These are phyloP conservation scores for Martiniozyma abietophila DNA, from an alignment of 805 yeast species.

Conservation along the genomic window DNA sequence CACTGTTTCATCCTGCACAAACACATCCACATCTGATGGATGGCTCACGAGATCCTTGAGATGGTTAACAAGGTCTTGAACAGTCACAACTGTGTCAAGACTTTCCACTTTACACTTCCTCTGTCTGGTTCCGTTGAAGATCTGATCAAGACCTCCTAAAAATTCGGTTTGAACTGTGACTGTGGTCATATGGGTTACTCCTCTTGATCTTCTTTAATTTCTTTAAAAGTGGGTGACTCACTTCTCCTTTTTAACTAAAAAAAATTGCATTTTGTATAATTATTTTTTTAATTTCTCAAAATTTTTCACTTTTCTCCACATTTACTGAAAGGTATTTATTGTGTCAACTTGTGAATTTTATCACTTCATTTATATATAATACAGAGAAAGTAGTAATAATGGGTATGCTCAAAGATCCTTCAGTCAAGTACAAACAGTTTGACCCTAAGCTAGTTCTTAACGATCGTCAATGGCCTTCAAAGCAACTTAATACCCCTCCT, in stretches of 20 bases:
- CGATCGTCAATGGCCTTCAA: constrained; percentile 63
- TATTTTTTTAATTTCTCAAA: neutral
- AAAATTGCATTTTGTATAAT: neutral
- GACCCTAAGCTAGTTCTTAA: constrained; percentile 42
- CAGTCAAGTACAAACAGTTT: constrained; percentile 52
- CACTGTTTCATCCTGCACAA: constrained; percentile 71
- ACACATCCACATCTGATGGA: constrained; percentile 58
- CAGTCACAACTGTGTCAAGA: too few species aligned
- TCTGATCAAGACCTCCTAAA: constrained; percentile 76
- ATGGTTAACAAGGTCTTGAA: neutral
- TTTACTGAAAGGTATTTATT: neutral
- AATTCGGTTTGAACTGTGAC: constrained; percentile 35
- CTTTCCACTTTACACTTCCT: constrained; percentile 38
- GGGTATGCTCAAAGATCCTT: constrained; percentile 47
- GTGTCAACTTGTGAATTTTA: neutral
- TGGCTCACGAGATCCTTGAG: constrained; percentile 43
- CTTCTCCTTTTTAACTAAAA: neutral
- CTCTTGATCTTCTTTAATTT: neutral
- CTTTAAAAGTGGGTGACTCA: neutral
- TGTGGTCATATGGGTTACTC: constrained; percentile 9
- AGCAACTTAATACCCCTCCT: constrained; percentile 52
- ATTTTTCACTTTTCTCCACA: neutral
- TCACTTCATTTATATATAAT: neutral
- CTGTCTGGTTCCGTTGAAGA: constrained; percentile 52
- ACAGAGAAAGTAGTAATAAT: constrained; percentile 5